Percentiles rank a stretch among this genome's conserved stretches.
These are phyloP conservation scores for Termitomyces sp. DNA, from an alignment of 768 basidiomycete species.

Conservation along the genomic window DNA sequence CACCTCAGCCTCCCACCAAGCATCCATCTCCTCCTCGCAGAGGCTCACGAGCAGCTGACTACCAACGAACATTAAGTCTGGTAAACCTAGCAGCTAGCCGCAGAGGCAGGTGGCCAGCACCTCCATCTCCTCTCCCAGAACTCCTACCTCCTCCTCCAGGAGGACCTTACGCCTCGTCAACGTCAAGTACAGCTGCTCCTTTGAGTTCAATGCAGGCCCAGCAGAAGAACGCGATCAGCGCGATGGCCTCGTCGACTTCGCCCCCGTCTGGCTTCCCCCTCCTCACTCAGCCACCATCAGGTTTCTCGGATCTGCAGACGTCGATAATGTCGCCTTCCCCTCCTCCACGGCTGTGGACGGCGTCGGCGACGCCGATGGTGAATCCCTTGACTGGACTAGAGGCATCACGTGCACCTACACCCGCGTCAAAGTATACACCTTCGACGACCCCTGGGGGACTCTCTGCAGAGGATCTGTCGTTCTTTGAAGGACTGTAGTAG, in stretches of 20 bases:
- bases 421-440: slow-evolving; percentile 6
- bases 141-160: slow-evolving; percentile 17
- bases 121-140: slow-evolving; percentile 20
- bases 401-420: neutral
- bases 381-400: neutral
- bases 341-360: neutral
- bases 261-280: slow-evolving; percentile 9
- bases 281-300: slow-evolving; percentile 11
- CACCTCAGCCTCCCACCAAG: slow-evolving; percentile 6
- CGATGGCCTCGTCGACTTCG: slow-evolving; percentile 14
- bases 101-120: slow-evolving; percentile 38
- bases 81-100: slow-evolving; percentile 51
- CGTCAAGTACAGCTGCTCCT: slow-evolving; percentile 6
- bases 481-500: slow-evolving; percentile 77
- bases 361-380: neutral
- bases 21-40: slow-evolving; percentile 18
- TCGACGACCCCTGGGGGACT: slow-evolving; percentile 42
- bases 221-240: slow-evolving; percentile 21
- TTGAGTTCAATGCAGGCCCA: slow-evolving; percentile 22
- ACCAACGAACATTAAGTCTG: slow-evolving; percentile 52
- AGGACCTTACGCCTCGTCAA: neutral
- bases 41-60: slow-evolving; percentile 36
- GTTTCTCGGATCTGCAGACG: slow-evolving; percentile 6
- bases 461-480: slow-evolving; percentile 80
- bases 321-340: neutral